A percentile compares a stretch with the other conserved stretches of the same genome.
These are phyloP conservation scores for Gaeumannomyces tritici DNA, from an alignment of 2,329 filamentous ascomycete genomes.

Conservation along the genomic window DNA sequence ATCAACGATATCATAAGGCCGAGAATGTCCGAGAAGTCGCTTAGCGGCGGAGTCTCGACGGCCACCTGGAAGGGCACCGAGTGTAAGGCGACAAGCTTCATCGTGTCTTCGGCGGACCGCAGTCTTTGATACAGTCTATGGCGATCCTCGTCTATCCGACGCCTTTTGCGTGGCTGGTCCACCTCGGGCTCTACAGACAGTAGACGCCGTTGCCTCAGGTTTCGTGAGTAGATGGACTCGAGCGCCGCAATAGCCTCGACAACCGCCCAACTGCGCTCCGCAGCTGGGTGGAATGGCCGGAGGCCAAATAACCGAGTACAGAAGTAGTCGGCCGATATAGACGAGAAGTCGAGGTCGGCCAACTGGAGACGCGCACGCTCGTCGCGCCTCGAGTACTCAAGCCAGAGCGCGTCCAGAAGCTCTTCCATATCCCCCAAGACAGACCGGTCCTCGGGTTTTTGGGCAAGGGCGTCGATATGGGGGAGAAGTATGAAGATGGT, in stretches of 20 bases:
- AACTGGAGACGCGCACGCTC: constrained; percentile 66
- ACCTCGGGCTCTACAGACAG: constrained; percentile 13
- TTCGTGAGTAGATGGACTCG: constrained; percentile 35
- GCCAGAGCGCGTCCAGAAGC: constrained; percentile 62
- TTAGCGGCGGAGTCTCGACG: constrained; percentile 32
- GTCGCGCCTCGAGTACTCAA: constrained; percentile 65
- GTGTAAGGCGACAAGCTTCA: constrained; percentile 44
- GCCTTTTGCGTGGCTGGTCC: constrained; percentile 43
- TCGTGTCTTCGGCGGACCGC: constrained; percentile 29
- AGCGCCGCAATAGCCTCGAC: constrained; percentile 49
- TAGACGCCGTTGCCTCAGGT: constrained; percentile 13
- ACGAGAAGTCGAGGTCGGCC: constrained; percentile 59
- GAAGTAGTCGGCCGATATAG: constrained; percentile 34
- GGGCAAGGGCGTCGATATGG: constrained; percentile 48
- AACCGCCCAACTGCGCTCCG: constrained; percentile 51
- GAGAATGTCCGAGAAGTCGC: constrained; percentile 46
- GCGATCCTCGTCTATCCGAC: constrained; percentile 29
- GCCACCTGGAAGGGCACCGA: constrained; percentile 41
- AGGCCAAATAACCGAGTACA: constrained; percentile 42
- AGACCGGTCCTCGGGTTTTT: constrained; percentile 27
- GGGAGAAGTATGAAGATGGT: constrained; percentile 58
- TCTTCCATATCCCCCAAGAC: constrained; percentile 45
- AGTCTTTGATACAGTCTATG: constrained; percentile 40
- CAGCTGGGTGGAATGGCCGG: constrained; percentile 39
- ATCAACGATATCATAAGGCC: constrained; percentile 48